Percentiles rank a stretch among this genome's conserved stretches.
Evolutionary conservation across 768 basidiomycete genomes (phyloP).

Genomic region (Daedaleopsis sinensis): DNA sequence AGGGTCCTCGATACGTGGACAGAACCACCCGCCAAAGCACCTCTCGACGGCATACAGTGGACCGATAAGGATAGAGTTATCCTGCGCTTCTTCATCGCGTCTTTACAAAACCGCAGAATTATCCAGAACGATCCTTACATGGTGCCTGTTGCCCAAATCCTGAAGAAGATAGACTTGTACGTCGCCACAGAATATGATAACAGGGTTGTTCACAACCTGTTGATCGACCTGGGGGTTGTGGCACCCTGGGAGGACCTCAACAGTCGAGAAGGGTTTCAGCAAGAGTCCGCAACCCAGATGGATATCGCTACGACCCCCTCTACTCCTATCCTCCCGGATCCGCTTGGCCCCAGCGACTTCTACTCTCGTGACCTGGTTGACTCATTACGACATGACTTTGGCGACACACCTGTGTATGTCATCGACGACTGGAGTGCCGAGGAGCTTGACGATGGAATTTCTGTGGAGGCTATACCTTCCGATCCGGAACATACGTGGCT

Average conservation of each 20-base stretch:
- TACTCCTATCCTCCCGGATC: slow-evolving; percentile 17
- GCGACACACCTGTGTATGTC: slow-evolving; percentile 77
- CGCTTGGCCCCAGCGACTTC: slow-evolving; percentile 66
- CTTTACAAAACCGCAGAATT: slow-evolving; percentile 49
- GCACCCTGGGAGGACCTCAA: slow-evolving; percentile 77
- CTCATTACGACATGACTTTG: slow-evolving; percentile 84
- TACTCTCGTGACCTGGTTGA: slow-evolving; percentile 66
- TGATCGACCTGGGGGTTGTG: slow-evolving; percentile 74
- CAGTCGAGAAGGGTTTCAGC: not conserved
- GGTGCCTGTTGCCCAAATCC: slow-evolving; percentile 51
- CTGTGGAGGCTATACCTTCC: slow-evolving; percentile 66
- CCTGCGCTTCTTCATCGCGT: slow-evolving; percentile 57
- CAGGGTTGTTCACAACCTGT: slow-evolving; percentile 44
- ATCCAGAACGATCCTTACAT: slow-evolving; percentile 68
- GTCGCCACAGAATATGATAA: slow-evolving; percentile 35
- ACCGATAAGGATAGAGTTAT: slow-evolving; percentile 56
- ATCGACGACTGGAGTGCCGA: slow-evolving; percentile 80
- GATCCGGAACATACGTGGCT: slow-evolving; percentile 74
- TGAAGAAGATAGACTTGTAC: slow-evolving; percentile 56
- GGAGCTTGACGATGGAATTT: slow-evolving; percentile 94
- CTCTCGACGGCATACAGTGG: slow-evolving; percentile 42
- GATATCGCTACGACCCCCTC: not conserved
- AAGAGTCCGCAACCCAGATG: not conserved
- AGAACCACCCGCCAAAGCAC: slow-evolving; percentile 35
- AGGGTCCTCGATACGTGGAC: slow-evolving; percentile 34